Evolutionary conservation across 352 stramenopile species (phyloP).

Genomic region (Pythium sukuiense): DNA sequence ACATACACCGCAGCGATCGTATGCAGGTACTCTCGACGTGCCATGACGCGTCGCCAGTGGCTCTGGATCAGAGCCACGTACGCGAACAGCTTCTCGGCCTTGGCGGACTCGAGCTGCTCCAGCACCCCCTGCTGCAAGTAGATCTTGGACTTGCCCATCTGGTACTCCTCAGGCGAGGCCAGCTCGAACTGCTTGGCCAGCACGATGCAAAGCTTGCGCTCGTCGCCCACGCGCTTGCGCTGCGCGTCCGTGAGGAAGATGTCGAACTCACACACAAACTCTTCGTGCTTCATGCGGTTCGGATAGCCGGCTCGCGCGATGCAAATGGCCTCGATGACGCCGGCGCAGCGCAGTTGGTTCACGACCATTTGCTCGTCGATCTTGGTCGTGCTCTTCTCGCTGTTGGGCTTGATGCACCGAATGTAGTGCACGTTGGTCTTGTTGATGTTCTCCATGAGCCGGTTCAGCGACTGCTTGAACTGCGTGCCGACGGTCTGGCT

Average conservation of each 20-base stretch:
- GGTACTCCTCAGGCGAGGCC: conserved; percentile 61
- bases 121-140: conserved; percentile 86
- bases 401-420: conserved; percentile 87
- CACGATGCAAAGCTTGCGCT: conserved; percentile 44
- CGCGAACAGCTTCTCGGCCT: conserved; percentile 65
- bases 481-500: conserved; percentile 73
- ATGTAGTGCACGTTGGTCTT: conserved; percentile 80
- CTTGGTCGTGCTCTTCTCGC: conserved; percentile 54
- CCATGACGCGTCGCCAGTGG: conserved; percentile 51
- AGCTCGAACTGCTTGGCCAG: conserved; percentile 69
- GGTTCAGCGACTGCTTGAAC: conserved; percentile 67
- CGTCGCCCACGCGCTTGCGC: conserved; percentile 28
- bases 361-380: conserved; percentile 78
- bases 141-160: conserved; percentile 85
- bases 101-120: conserved; percentile 62
- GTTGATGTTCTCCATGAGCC: conserved; percentile 75
- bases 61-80: conserved; percentile 66
- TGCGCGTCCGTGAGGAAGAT: conserved; percentile 54
- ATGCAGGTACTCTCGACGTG: conserved; percentile 36
- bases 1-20: conserved; percentile 38
- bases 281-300: conserved; percentile 78
- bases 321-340: conserved; percentile 78
- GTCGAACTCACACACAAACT: conserved; percentile 65
- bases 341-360: conserved; percentile 75
- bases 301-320: conserved; percentile 78